These are phyloP conservation scores for Castanea mollissima DNA, from an alignment of 306 rosid genomes.

Conservation along the genomic window DNA sequence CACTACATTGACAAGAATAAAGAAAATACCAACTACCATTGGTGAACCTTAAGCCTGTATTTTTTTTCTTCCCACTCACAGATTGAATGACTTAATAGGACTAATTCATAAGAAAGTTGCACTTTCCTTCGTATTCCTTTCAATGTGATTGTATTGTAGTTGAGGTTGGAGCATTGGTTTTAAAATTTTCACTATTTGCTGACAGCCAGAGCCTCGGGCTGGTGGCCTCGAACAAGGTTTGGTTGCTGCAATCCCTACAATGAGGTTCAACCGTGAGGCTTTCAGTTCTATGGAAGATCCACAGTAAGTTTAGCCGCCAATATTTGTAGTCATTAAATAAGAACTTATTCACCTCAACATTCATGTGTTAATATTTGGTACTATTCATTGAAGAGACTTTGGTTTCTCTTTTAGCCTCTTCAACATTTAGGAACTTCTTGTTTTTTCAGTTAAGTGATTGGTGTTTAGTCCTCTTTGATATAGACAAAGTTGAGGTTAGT, in stretches of 20 bases:
- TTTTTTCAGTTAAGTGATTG: neutral
- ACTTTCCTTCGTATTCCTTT: constrained; percentile 2
- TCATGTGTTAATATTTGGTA: neutral
- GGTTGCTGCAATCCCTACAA: constrained; percentile 88
- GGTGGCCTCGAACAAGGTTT: constrained; percentile 70
- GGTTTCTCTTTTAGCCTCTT: neutral
- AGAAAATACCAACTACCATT: neutral
- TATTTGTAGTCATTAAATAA: constrained; percentile 6
- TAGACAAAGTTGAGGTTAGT: neutral
- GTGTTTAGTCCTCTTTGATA: neutral
- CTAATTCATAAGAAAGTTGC: neutral
- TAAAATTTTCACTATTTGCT: constrained; percentile 53
- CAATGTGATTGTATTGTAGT: constrained; percentile 6
- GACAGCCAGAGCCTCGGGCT: constrained; percentile 78
- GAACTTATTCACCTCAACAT: neutral
- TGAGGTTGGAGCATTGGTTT: constrained; percentile 25
- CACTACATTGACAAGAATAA: neutral
- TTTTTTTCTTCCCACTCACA: neutral
- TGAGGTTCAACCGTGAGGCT: constrained; percentile 78
- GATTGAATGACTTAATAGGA: neutral
- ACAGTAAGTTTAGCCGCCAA: constrained; percentile 60
- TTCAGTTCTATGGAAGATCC: constrained; percentile 75
- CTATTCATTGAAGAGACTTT: neutral
- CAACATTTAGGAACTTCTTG: neutral
- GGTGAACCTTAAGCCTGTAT: neutral